A percentile compares a stretch with the other conserved stretches of the same genome.
Evolutionary conservation across 1,284 basidiomycete species (phyloP).

Genomic region (Melampsora larici-populina): DNA sequence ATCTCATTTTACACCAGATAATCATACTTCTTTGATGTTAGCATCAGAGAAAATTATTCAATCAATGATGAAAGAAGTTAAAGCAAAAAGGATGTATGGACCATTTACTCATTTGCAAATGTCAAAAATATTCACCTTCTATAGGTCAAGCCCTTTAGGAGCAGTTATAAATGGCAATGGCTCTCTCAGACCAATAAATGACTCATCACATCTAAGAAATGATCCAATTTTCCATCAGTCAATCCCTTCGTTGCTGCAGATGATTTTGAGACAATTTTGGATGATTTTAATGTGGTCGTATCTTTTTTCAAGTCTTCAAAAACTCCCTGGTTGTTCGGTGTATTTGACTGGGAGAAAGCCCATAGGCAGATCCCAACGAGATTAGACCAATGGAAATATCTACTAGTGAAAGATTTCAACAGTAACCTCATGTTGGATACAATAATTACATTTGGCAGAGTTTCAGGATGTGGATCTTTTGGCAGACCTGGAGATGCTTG

Average conservation of each 20-base stretch:
- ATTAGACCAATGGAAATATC: conserved; percentile 9
- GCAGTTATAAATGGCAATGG: no score
- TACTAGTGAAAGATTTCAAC: neutral
- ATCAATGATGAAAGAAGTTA: neutral
- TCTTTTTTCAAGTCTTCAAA: no score
- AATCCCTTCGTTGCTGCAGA: conserved; percentile 23
- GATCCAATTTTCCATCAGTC: neutral
- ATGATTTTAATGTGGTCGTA: no score
- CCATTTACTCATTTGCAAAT: no score
- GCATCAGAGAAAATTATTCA: neutral
- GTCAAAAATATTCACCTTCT: no score
- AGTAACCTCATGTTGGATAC: neutral
- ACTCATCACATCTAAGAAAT: neutral
- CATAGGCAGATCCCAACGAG: neutral
- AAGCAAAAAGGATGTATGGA: no score
- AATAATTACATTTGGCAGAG: neutral
- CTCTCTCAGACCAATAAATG: conserved; percentile 4
- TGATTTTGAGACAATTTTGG: neutral
- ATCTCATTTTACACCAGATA: neutral
- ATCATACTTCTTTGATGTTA: neutral
- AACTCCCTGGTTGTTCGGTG: no score
- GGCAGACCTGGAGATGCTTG: conserved; percentile 13
- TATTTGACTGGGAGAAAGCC: no score
- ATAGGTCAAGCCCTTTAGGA: no score
- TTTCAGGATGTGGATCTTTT: neutral